A percentile compares a stretch with the other conserved stretches of the same genome.
Evolutionary conservation across 305 asterid species (phyloP).

Genomic region (Salvia sclarea): DNA sequence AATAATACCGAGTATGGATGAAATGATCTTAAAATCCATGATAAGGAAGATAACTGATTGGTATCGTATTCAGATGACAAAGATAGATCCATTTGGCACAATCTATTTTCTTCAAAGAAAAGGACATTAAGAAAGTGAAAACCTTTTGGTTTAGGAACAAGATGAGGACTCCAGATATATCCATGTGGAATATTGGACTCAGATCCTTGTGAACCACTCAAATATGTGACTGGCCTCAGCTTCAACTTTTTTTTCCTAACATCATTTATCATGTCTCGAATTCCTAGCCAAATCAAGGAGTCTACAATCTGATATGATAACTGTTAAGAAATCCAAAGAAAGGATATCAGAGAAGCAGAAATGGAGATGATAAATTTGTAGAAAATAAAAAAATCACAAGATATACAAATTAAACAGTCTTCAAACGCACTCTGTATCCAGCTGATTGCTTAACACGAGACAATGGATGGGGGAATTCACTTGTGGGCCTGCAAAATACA

Average conservation of each 20-base stretch:
- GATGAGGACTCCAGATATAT: constrained; percentile 99
- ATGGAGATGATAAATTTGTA: constrained; percentile 5
- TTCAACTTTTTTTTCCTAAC: constrained; percentile 84
- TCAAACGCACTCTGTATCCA: constrained; percentile 79
- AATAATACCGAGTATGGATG: neutral
- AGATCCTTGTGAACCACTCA: constrained; percentile 86
- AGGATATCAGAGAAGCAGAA: constrained; percentile 31
- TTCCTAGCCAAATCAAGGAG: constrained; percentile 96
- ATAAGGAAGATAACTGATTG: constrained; percentile 28
- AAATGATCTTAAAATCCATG: constrained; percentile 16
- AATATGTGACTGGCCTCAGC: constrained; percentile 86
- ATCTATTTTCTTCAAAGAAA: constrained; percentile 5
- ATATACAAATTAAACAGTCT: constrained; percentile 24
- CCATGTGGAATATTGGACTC: constrained; percentile 88
- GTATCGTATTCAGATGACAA: constrained; percentile 16
- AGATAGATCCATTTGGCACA: constrained; percentile 12
- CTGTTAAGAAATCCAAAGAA: constrained; percentile 58
- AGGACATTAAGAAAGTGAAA: constrained; percentile 26
- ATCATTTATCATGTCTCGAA: constrained; percentile 93
- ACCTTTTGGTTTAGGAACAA: constrained; percentile 99
- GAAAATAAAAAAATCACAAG: constrained; percentile 15
- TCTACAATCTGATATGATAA: constrained; percentile 94
- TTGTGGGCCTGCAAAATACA: constrained; percentile 53
- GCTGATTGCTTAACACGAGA: constrained; percentile 97
- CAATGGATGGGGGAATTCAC: constrained; percentile 85